A percentile compares a stretch with the other conserved stretches of the same genome.
These are phyloP conservation scores for Chaetomium cochliodes DNA, from an alignment of 495 filamentous ascomycete species.

Conservation along the genomic window DNA sequence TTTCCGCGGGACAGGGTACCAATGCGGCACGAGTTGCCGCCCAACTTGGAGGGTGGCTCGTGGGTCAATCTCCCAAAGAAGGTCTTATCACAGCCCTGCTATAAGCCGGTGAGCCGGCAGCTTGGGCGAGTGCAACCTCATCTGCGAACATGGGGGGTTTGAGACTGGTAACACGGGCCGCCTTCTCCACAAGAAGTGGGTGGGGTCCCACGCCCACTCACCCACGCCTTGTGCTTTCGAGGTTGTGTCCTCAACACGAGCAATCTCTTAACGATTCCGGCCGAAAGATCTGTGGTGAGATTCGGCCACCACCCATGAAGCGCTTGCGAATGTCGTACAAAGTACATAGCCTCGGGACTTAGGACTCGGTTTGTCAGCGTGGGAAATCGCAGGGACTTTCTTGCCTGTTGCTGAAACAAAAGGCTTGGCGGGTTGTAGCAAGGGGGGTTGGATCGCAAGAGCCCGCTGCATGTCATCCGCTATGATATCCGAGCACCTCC, in stretches of 20 bases:
- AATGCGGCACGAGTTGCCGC: conserved; percentile 2
- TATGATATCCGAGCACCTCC: conserved; percentile 3
- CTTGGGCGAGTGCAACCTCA: conserved; percentile 5
- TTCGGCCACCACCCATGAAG: not conserved
- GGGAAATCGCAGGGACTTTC: not conserved
- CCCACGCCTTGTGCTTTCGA: not conserved
- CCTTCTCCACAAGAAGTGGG: not conserved
- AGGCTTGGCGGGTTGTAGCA: not conserved
- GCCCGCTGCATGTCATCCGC: conserved; percentile 10
- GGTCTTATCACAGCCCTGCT: conserved; percentile 9
- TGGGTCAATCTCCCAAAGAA: not conserved
- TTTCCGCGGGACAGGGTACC: not conserved
- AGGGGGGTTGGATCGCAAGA: not conserved
- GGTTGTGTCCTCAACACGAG: not conserved
- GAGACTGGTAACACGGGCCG: not conserved
- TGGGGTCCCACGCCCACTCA: not conserved
- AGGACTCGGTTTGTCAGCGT: not conserved
- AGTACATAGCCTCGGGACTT: not conserved
- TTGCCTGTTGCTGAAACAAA: not conserved
- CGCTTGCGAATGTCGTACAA: not conserved
- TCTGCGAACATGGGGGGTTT: conserved; percentile 13
- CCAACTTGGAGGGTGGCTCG: not conserved
- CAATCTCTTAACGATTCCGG: not conserved
- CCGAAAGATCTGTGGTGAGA: not conserved
- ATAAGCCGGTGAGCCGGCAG: conserved; percentile 19